phyloP scores from a whole-genome alignment of 2,329 filamentous ascomycete species.

The Phaeosphaeriaceae sp. region DNA sequence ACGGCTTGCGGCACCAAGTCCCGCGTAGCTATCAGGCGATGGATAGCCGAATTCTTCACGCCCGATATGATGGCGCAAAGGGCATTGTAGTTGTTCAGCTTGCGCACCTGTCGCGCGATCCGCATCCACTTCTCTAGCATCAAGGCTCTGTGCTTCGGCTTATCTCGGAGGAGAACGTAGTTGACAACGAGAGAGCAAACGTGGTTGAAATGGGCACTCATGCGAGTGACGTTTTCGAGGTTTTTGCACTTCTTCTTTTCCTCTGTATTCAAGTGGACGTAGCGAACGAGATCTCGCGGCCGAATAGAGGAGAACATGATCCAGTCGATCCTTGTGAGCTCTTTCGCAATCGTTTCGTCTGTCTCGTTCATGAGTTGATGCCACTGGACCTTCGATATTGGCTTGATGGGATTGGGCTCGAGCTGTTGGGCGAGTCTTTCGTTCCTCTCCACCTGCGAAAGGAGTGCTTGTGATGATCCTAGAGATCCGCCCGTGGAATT shows the following conservation, averaged over 20 bases:
- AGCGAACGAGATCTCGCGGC: slow-evolving; percentile 88
- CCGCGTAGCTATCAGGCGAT: slow-evolving; percentile 81
- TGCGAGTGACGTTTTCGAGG: slow-evolving; percentile 86
- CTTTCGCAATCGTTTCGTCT: slow-evolving; percentile 84
- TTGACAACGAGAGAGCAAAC: slow-evolving; percentile 64
- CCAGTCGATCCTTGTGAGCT: slow-evolving; percentile 96
- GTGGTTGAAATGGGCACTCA: slow-evolving; percentile 82
- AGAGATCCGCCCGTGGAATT: slow-evolving; percentile 31
- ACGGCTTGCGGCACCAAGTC: slow-evolving; percentile 74
- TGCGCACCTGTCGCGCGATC: slow-evolving; percentile 81
- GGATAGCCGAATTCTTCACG: slow-evolving; percentile 85
- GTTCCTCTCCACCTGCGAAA: slow-evolving; percentile 77
- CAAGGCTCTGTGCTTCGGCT: slow-evolving; percentile 90
- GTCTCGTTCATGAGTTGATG: slow-evolving; percentile 87
- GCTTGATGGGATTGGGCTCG: slow-evolving; percentile 71
- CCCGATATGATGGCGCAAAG: slow-evolving; percentile 93
- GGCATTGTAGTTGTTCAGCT: slow-evolving; percentile 96
- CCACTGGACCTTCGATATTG: slow-evolving; percentile 85
- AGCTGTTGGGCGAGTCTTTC: slow-evolving; percentile 78
- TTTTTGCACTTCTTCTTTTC: slow-evolving; percentile 78
- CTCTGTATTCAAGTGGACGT: slow-evolving; percentile 77
- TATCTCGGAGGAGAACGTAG: slow-evolving; percentile 79
- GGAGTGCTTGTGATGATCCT: slow-evolving; percentile 56
- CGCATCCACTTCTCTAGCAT: slow-evolving; percentile 97
- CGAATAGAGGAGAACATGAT: slow-evolving; percentile 96